phyloP scores from a whole-genome alignment of 1,139 yeast species.

The Lodderomyces elongisporus region DNA sequence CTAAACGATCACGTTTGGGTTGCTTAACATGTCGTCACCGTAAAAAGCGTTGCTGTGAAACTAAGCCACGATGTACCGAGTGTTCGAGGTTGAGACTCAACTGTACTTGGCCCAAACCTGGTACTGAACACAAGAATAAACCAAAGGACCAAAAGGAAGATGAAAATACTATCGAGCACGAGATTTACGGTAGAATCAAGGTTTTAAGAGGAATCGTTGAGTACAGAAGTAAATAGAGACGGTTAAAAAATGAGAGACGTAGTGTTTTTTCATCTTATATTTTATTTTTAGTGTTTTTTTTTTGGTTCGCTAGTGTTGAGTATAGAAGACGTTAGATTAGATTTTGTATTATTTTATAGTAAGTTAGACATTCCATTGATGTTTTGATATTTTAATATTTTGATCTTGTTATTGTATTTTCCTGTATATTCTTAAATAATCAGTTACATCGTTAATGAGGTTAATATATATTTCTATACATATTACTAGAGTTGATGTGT shows the following conservation, averaged over 20 bases:
- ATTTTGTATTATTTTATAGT: too few species aligned
- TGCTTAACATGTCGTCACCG: conserved; percentile 44
- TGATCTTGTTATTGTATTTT: too few species aligned
- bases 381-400: too few species aligned
- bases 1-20: conserved; percentile 42
- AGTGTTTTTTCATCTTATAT: not conserved
- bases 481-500: too few species aligned
- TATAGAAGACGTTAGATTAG: too few species aligned
- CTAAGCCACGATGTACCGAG: conserved; percentile 39
- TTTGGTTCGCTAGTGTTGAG: not conserved
- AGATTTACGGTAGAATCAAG: conserved; percentile 54
- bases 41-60: conserved; percentile 43
- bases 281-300: not conserved
- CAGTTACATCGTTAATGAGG: too few species aligned
- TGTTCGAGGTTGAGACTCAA: conserved; percentile 37
- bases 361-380: too few species aligned
- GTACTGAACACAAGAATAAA: conserved; percentile 45
- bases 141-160: conserved; percentile 45
- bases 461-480: too few species aligned
- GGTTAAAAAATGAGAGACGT: not conserved
- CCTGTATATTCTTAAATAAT: too few species aligned
- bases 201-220: conserved; percentile 60
- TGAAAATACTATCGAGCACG: conserved; percentile 46
- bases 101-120: conserved; percentile 50
- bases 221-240: conserved; percentile 18